Percentiles rank a stretch among this genome's conserved stretches.
Conservation (phyloP, 1,139 yeast species). For the Nakaseomyces kungkrabaensis region DNA sequence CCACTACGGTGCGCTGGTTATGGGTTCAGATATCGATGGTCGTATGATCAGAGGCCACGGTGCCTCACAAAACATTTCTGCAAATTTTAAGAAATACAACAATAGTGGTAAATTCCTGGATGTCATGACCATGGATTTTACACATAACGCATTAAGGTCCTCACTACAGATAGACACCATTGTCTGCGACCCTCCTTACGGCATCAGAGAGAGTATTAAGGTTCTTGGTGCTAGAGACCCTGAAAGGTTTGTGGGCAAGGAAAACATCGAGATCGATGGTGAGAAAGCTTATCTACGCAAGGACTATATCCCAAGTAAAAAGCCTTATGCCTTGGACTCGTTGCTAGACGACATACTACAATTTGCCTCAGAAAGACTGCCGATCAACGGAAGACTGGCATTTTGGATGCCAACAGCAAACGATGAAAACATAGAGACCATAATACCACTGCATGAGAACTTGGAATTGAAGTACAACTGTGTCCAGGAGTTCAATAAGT, state of each 20-base stretch:
- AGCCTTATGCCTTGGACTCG: conserved; percentile 72
- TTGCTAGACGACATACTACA: conserved; percentile 65
- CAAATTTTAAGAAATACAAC: conserved; percentile 70
- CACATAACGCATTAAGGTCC: conserved; percentile 70
- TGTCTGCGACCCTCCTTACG: conserved; percentile 96
- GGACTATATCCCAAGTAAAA: conserved; percentile 88
- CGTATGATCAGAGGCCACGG: conserved; percentile 70
- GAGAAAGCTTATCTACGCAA: conserved; percentile 64
- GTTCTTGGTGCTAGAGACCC: conserved; percentile 79
- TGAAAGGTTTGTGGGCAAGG: conserved; percentile 51
- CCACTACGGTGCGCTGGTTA: conserved; percentile 66
- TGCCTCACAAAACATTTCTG: conserved; percentile 36
- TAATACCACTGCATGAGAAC: conserved; percentile 70
- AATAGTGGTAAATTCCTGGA: conserved; percentile 55
- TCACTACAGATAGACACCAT: conserved; percentile 64
- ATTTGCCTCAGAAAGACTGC: conserved; percentile 65
- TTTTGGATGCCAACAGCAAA: conserved; percentile 99
- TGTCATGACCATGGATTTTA: conserved; percentile 85
- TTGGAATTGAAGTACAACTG: conserved; percentile 63
- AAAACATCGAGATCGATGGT: conserved; percentile 62
- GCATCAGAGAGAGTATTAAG: conserved; percentile 89
- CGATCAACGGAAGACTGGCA: conserved; percentile 67
- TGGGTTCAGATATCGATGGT: conserved; percentile 90
- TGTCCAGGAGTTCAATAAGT: conserved; percentile 82
- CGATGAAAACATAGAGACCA: conserved; percentile 62